phyloP scores from a whole-genome alignment of 176 grass and related monocot genomes.

The Avena eriantha region DNA sequence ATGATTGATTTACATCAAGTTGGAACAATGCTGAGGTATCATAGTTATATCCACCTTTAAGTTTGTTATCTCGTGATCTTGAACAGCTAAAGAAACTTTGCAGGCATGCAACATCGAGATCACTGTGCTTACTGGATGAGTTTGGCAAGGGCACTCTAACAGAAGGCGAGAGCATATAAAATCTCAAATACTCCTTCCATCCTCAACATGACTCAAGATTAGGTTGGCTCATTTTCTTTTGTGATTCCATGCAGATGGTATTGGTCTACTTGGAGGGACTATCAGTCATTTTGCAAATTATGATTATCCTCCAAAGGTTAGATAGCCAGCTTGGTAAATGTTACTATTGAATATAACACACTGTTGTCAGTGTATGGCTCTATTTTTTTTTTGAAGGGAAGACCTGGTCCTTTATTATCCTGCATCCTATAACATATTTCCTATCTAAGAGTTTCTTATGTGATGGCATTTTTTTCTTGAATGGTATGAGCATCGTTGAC shows the following conservation, averaged over 20 bases:
- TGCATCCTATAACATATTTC: conserved; percentile 27
- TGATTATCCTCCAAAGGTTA: conserved; percentile 88
- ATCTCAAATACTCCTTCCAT: neutral
- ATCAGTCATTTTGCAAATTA: conserved; percentile 81
- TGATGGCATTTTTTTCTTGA: neutral
- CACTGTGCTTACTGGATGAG: conserved; percentile 94
- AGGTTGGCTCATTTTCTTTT: conserved; percentile 35
- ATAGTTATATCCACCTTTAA: conserved; percentile 29
- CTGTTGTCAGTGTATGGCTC: neutral
- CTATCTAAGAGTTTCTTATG: neutral
- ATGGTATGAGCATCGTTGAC: neutral
- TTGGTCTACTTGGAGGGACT: conserved; percentile 92
- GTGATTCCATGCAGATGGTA: conserved; percentile 69
- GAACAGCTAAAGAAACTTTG: conserved; percentile 37
- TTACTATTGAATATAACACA: conserved; percentile 17
- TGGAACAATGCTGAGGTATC: conserved; percentile 95
- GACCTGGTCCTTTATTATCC: conserved; percentile 5
- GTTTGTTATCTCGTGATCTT: conserved; percentile 38
- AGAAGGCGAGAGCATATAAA: conserved; percentile 63
- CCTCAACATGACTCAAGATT: conserved; percentile 25
- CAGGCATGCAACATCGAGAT: conserved; percentile 88
- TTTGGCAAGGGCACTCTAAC: conserved; percentile 97
- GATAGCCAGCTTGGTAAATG: conserved; percentile 31
- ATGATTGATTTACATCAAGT: conserved; percentile 99
- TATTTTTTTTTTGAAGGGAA: neutral